phyloP scores from a whole-genome alignment of 352 stramenopile species.

The Globisporangium radiosum region DNA sequence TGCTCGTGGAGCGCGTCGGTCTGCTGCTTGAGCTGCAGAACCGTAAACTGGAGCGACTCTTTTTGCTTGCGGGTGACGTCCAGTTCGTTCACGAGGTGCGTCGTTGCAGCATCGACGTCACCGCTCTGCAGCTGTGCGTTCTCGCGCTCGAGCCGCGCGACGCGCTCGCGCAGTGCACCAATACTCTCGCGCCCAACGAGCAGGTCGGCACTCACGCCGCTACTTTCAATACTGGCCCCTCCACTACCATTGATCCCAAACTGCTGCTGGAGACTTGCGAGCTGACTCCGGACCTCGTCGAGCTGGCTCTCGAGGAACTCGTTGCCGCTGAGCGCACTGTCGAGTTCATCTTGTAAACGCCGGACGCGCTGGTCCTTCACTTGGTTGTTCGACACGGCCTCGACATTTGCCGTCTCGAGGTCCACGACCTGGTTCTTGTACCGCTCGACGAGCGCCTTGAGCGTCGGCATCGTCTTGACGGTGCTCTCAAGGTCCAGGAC shows the following conservation, averaged over 20 bases:
- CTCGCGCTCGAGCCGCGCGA: slow-evolving; percentile 72
- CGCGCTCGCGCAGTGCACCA: slow-evolving; percentile 39
- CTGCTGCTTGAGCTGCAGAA: slow-evolving; percentile 71
- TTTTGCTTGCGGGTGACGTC: slow-evolving; percentile 75
- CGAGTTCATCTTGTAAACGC: slow-evolving; percentile 79
- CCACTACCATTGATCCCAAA: no score
- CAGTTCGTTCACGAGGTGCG: slow-evolving; percentile 59
- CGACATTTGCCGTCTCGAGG: slow-evolving; percentile 74
- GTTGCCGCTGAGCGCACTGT: slow-evolving; percentile 71
- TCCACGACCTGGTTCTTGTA: slow-evolving; percentile 89
- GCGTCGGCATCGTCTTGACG: slow-evolving; percentile 77
- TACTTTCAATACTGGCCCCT: slow-evolving; percentile 10
- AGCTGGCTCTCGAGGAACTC: slow-evolving; percentile 84
- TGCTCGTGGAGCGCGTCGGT: slow-evolving; percentile 70
- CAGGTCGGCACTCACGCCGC: slow-evolving; percentile 50
- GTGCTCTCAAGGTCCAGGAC: slow-evolving; percentile 81
- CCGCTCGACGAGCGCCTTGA: slow-evolving; percentile 73
- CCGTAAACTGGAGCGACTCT: slow-evolving; percentile 53
- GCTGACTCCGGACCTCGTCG: slow-evolving; percentile 64
- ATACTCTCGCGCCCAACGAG: slow-evolving; percentile 63
- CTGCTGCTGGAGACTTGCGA: slow-evolving; percentile 51
- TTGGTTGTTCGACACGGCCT: slow-evolving; percentile 64
- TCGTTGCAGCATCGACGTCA: slow-evolving; percentile 36
- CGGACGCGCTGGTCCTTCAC: slow-evolving; percentile 81
- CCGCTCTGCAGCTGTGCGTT: slow-evolving; percentile 59